Evolutionary conservation across 2,329 filamentous ascomycete genomes (phyloP).

Genomic region (Berkeleyomyces basicola): DNA sequence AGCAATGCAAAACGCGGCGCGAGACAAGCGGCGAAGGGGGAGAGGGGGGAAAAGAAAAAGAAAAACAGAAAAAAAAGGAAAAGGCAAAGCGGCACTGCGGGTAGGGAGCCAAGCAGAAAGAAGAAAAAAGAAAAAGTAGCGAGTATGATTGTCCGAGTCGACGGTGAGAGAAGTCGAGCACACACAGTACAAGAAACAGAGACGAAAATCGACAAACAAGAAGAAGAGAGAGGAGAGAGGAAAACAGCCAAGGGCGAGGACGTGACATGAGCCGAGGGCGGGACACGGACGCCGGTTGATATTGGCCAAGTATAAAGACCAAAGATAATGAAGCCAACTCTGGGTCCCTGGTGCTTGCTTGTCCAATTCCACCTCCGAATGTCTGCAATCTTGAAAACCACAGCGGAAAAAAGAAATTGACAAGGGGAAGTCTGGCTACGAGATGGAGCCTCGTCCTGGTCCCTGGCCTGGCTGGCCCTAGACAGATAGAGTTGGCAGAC

Average conservation of each 20-base stretch:
- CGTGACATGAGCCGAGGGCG: not conserved
- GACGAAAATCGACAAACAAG: not conserved
- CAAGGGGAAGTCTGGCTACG: too few relatives aligned
- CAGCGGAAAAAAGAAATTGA: not conserved
- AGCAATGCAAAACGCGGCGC: not conserved
- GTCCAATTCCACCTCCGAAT: not conserved
- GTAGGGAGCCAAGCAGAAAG: too few relatives aligned
- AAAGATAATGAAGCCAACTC: not conserved
- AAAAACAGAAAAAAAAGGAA: not conserved
- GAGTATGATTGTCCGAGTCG: not conserved
- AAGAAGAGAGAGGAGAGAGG: not conserved
- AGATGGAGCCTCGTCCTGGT: too few relatives aligned
- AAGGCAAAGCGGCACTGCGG: too few relatives aligned
- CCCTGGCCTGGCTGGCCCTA: too few relatives aligned
- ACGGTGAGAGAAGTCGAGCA: not conserved
- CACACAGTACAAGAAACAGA: not conserved
- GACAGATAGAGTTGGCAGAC: too few relatives aligned
- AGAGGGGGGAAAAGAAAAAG: not conserved
- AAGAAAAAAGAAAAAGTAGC: not conserved
- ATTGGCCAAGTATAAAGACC: too few relatives aligned
- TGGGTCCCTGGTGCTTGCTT: not conserved
- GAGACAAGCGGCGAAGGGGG: not conserved
- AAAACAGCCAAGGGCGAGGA: not conserved
- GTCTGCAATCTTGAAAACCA: not conserved
- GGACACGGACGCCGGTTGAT: not conserved